Evolutionary conservation across 2,329 filamentous ascomycete species (phyloP).

Genomic region (Fusarium austroafricanum): DNA sequence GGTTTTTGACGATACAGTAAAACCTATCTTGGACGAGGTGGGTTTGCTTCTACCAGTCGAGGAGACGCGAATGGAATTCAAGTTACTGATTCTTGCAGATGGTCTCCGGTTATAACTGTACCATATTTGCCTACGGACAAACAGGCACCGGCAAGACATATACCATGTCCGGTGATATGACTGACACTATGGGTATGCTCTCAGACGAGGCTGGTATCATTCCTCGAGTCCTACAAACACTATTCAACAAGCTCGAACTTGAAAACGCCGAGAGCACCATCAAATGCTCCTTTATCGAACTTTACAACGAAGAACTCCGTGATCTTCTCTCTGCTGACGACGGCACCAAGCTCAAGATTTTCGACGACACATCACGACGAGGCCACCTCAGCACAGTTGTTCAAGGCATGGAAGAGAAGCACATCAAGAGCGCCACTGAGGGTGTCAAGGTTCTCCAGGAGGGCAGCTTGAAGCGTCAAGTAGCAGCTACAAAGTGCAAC

Average conservation of each 20-base stretch:
- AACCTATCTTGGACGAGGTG: constrained; percentile 92
- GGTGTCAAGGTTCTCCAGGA: constrained; percentile 90
- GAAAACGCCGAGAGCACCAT: constrained; percentile 87
- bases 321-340: constrained; percentile 89
- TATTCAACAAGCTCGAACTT: constrained; percentile 86
- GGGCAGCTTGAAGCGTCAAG: constrained; percentile 93
- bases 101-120: constrained; percentile 95
- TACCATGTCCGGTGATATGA: constrained; percentile 99
- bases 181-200: constrained; percentile 82
- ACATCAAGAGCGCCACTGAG: constrained; percentile 85
- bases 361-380: constrained; percentile 87
- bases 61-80: not conserved
- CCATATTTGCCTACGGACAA: constrained; percentile 98
- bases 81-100: constrained; percentile 68
- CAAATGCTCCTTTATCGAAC: constrained; percentile 97
- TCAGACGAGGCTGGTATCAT: constrained; percentile 96
- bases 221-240: constrained; percentile 85
- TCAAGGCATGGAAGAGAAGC: constrained; percentile 97
- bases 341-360: constrained; percentile 90
- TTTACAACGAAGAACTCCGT: constrained; percentile 97
- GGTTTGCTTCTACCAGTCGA: constrained; percentile 39
- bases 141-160: constrained; percentile 99
- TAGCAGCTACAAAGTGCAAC: constrained; percentile 99
- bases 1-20: constrained; percentile 95
- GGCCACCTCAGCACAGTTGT: constrained; percentile 88